Evolutionary conservation across 805 yeast genomes (phyloP), one percentile per base, ranked within the genome.

Genomic region (Pichia exigua): DNA sequence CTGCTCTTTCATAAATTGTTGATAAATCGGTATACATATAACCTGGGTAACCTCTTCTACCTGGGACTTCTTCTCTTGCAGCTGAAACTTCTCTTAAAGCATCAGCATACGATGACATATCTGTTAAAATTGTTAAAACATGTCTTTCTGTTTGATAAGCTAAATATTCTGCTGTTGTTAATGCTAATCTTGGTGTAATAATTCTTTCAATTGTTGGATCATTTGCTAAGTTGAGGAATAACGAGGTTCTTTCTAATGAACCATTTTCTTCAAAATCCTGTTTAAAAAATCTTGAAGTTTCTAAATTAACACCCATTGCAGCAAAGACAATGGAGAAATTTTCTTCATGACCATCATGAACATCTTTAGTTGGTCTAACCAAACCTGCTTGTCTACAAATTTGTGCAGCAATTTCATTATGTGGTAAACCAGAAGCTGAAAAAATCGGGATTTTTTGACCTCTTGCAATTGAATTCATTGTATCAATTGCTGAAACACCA

Each of bases 21-120:
- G 98, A 88, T 78, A 94, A 88, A 85, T 94, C 99, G 46, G 99
- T 94, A 76, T 94, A 94, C 99, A 94, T 94, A 73, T 94, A 94
- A 87, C 99, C 99, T 59, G 99, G 99, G 73, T 94, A 94, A 79
- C 99, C 99, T 84, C 99, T 90, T 82, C 99, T 90, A 79, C 99
- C 99, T 68, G 99, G 99, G 45, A 94, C 99, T 76, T 95, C 99
- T 75, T 94, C 99, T 79, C 99, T 90, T 46, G 99, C 99, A 56
- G 99, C 99, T 57, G 97, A 90, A 48, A 94, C 99, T 77, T 94
- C 99, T 84, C 99, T 91, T 68, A 94, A 77, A 42, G 99, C 99
- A 71, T 94, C 99, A 42, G 99, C 99, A 70, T 94, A 94, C n/a
- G 99, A 94, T 27, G 97, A 89, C 99, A 94, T 94, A 76, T 94